These are phyloP conservation scores for Stenocarpella maydis DNA, from an alignment of 2,329 filamentous ascomycete genomes.

Conservation along the genomic window DNA sequence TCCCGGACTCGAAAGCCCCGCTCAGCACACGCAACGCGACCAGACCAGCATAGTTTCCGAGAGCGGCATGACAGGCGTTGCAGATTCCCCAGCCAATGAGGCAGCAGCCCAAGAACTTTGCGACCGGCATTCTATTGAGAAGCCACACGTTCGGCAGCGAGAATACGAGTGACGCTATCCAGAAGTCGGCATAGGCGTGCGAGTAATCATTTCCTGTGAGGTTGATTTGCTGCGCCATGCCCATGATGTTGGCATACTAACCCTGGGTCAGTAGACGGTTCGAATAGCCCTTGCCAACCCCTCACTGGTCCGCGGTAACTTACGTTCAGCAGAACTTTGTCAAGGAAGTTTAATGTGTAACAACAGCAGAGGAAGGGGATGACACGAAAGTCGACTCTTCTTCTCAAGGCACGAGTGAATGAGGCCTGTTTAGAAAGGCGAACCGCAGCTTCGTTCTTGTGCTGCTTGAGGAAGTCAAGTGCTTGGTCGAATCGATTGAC, in stretches of 20 bases:
- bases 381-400: conserved; percentile 11
- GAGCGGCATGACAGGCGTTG: conserved; percentile 41
- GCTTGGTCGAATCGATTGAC: conserved; percentile 9
- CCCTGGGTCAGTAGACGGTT: background rate
- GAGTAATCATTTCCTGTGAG: conserved; percentile 2
- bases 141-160: conserved; percentile 23
- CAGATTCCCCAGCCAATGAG: conserved; percentile 37
- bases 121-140: conserved; percentile 33
- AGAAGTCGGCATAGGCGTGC: conserved; percentile 30
- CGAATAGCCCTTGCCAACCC: no score
- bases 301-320: background rate
- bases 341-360: conserved; percentile 14
- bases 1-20: conserved; percentile 41
- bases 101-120: conserved; percentile 34
- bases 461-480: conserved; percentile 1
- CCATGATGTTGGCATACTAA: conserved; percentile 10
- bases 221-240: background rate
- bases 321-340: conserved; percentile 16
- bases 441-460: conserved; percentile 11
- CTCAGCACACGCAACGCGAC: conserved; percentile 42
- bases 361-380: conserved; percentile 15
- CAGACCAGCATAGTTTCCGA: conserved; percentile 41
- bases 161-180: conserved; percentile 34
- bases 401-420: conserved; percentile 15
- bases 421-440: conserved; percentile 6